Percentiles rank a stretch among this genome's conserved stretches.
These are phyloP conservation scores for Kurtzmaniella cleridarum DNA, from an alignment of 805 yeast species.

Conservation along the genomic window DNA sequence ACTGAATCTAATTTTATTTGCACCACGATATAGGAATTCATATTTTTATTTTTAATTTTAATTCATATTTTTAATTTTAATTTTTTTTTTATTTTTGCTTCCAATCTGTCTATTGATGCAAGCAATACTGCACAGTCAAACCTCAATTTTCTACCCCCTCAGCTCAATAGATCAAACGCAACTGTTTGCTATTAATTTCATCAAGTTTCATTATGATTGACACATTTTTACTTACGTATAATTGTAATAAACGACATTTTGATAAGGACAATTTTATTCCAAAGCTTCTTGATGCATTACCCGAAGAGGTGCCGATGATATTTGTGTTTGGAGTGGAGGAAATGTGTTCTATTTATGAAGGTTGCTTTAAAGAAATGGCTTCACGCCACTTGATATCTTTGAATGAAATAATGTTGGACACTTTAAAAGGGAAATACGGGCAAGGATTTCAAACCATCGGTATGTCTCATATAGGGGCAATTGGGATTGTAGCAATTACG, in stretches of 20 bases:
- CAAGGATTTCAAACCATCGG: conserved; percentile 38
- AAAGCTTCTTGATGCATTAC: conserved; percentile 20
- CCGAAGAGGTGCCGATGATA: conserved; percentile 36
- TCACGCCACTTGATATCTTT: conserved; percentile 30
- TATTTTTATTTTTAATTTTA: too few species aligned
- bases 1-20: too few species aligned
- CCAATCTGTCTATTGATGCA: too few species aligned
- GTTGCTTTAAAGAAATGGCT: conserved; percentile 38
- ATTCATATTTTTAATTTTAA: too few species aligned
- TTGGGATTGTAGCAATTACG: conserved; percentile 48
- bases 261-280: conserved; percentile 24
- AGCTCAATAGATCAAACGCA: neutral
- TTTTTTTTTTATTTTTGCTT: too few species aligned
- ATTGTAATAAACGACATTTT: conserved; percentile 47
- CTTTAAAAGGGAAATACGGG: conserved; percentile 31
- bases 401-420: conserved; percentile 27
- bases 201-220: conserved; percentile 6
- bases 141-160: too few species aligned
- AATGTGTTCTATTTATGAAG: conserved; percentile 50
- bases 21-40: too few species aligned
- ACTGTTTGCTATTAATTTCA: neutral
- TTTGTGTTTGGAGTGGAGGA: conserved; percentile 68
- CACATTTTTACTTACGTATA: conserved; percentile 44
- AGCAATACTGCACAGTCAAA: too few species aligned
- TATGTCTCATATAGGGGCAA: conserved; percentile 48